phyloP scores from a whole-genome alignment of 176 grass and related monocot genomes.

The Avena eriantha region DNA sequence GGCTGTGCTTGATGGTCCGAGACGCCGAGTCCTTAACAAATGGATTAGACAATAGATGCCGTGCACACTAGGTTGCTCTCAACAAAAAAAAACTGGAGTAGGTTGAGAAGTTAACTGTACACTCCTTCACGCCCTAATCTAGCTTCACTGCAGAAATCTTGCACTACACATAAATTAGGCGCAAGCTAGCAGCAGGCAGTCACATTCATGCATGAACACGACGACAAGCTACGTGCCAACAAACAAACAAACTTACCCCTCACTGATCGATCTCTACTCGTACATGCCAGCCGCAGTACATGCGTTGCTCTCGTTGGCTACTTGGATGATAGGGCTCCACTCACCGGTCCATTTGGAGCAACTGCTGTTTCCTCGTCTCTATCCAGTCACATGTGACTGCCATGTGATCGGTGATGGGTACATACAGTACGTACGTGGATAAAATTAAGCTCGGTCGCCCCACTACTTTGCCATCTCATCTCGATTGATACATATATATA shows the following conservation, averaged over 20 bases:
- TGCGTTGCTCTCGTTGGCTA: constrained; percentile 27
- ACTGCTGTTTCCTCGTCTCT: constrained; percentile 31
- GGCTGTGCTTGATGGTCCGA: constrained; percentile 35
- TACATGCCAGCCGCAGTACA: constrained; percentile 8
- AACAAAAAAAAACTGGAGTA: no score
- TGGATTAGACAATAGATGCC: constrained; percentile 13
- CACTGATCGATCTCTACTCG: constrained; percentile 1
- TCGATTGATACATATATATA: not conserved
- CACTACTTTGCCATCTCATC: not conserved
- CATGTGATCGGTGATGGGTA: constrained; percentile 42
- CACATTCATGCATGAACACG: constrained; percentile 20
- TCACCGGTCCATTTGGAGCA: constrained; percentile 43
- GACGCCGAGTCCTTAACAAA: constrained; percentile 17
- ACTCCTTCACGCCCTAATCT: no score
- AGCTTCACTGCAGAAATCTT: not conserved
- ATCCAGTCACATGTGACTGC: constrained; percentile 44
- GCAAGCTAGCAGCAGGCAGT: not conserved
- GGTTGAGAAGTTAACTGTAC: not conserved
- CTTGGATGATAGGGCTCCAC: constrained; percentile 45
- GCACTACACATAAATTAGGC: not conserved
- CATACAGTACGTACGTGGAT: not conserved
- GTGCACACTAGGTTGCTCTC: not conserved
- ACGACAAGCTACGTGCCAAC: constrained; percentile 20
- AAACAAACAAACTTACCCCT: constrained; percentile 4
- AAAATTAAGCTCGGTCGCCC: not conserved